Evolutionary conservation across 2,329 filamentous ascomycete species (phyloP).

Genomic region (Fusarium neocosmosporiellum): DNA sequence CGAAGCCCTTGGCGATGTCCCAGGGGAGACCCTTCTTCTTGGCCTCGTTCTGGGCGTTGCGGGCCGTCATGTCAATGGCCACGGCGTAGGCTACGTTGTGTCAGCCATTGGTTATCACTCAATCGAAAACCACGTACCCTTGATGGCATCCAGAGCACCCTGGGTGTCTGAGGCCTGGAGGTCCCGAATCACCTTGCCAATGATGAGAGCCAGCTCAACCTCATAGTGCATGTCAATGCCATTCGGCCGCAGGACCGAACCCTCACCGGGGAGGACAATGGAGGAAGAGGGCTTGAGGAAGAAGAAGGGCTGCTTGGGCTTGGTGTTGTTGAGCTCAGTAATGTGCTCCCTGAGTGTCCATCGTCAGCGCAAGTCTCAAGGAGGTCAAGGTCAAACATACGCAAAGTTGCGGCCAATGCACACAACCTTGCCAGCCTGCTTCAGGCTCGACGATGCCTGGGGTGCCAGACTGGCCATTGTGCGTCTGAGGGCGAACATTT

Average conservation of each 20-base stretch:
- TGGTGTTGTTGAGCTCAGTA: constrained; percentile 86
- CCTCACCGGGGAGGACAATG: constrained; percentile 81
- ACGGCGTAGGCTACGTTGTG: constrained; percentile 78
- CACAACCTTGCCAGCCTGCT: constrained; percentile 78
- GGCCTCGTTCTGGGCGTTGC: constrained; percentile 94
- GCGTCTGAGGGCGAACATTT: constrained; percentile 52
- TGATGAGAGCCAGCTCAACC: constrained; percentile 90
- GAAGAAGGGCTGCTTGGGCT: constrained; percentile 97
- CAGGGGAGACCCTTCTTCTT: constrained; percentile 96
- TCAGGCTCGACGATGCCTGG: constrained; percentile 57
- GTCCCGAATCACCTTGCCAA: constrained; percentile 84
- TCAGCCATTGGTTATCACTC: constrained; percentile 9
- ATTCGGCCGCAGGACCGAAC: constrained; percentile 82
- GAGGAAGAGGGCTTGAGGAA: constrained; percentile 95
- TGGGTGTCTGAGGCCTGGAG: constrained; percentile 78
- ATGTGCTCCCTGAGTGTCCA: constrained; percentile 79
- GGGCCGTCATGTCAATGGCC: constrained; percentile 96
- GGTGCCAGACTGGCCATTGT: constrained; percentile 54
- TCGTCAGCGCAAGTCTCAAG: constrained; percentile 18
- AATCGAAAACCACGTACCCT: constrained; percentile 61
- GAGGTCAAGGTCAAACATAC: constrained; percentile 59
- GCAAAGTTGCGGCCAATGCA: constrained; percentile 98
- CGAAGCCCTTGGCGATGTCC: constrained; percentile 97
- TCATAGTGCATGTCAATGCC: constrained; percentile 94
- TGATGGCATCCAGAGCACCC: constrained; percentile 84